A percentile compares a stretch with the other conserved stretches of the same genome.
These are phyloP conservation scores for Choanephora cucurbitarum DNA, from an alignment of 371 early-diverging fungal genomes.

Conservation along the genomic window DNA sequence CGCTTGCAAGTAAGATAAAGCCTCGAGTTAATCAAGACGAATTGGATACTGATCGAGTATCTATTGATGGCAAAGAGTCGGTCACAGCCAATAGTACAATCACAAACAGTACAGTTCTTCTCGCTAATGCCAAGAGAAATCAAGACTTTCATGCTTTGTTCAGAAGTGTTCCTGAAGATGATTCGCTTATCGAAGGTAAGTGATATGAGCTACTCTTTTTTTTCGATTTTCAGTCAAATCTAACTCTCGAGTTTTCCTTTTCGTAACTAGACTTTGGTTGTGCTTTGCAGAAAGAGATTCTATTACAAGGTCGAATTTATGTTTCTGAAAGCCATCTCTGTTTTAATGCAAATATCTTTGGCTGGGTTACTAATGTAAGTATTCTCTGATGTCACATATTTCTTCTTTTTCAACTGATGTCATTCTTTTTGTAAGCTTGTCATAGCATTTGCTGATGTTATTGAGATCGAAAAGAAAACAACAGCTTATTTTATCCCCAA, in stretches of 20 bases:
- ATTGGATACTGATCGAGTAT: neutral
- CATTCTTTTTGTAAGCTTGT: conserved; percentile 56
- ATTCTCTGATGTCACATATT: neutral
- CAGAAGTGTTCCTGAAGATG: conserved; percentile 65
- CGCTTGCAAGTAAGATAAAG: conserved; percentile 19
- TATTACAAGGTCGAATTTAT: conserved; percentile 90
- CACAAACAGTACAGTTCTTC: neutral
- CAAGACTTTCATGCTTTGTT: conserved; percentile 68
- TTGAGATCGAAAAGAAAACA: conserved; percentile 76
- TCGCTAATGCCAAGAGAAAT: conserved; percentile 57
- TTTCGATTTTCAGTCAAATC: too few species aligned
- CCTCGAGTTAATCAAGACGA: conserved; percentile 10
- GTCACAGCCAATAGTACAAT: conserved; percentile 57
- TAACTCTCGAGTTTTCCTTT: too few species aligned
- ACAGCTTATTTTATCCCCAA: conserved; percentile 87
- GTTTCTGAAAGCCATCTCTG: conserved; percentile 85
- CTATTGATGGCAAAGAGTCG: conserved; percentile 25
- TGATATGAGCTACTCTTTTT: neutral
- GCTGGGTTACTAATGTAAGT: conserved; percentile 89
- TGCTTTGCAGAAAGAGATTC: conserved; percentile 91
- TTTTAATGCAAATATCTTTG: conserved; percentile 95
- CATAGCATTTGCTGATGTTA: conserved; percentile 82
- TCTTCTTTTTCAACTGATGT: neutral
- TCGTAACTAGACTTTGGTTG: conserved; percentile 81
- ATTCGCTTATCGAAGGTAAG: conserved; percentile 67